Conservation (phyloP, 2,329 filamentous ascomycete species). For the Xylaria sp. region DNA sequence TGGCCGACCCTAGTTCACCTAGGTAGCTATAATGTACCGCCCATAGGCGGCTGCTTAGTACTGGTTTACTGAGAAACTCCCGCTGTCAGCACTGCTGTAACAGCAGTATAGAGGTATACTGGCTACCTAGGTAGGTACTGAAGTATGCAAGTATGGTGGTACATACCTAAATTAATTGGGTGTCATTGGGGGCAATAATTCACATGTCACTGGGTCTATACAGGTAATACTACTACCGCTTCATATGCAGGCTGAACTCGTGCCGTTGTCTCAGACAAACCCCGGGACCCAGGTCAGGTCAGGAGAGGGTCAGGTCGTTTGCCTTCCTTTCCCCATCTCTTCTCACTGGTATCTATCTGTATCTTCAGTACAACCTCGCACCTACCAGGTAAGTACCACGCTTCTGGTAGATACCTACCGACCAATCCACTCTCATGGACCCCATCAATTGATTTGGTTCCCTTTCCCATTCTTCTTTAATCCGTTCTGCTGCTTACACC, state of each 20-base stretch:
- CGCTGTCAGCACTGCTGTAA: neutral
- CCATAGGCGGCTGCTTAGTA: neutral
- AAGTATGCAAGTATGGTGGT: neutral
- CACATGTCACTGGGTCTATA: slow-evolving; percentile 28
- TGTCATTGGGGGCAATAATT: slow-evolving; percentile 10
- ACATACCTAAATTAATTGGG: neutral
- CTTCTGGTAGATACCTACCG: neutral
- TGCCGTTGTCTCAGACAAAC: slow-evolving; percentile 22
- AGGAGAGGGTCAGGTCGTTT: neutral
- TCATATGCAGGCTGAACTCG: slow-evolving; percentile 30
- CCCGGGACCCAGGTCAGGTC: neutral
- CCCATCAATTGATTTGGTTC: slow-evolving; percentile 4
- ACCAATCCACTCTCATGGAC: slow-evolving; percentile 27
- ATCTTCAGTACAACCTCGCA: too few relatives aligned
- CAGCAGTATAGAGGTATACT: too few relatives aligned
- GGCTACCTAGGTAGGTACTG: too few relatives aligned
- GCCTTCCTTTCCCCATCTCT: neutral
- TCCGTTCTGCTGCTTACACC: slow-evolving; percentile 17
- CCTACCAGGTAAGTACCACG: neutral
- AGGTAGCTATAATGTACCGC: neutral
- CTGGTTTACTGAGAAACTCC: neutral
- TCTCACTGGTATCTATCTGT: neutral
- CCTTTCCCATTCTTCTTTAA: slow-evolving; percentile 14
- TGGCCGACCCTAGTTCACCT: neutral
- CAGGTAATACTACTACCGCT: slow-evolving; percentile 3